Conservation (phyloP, 73 alveolate genomes). For the Symbiodinium natans region DNA sequence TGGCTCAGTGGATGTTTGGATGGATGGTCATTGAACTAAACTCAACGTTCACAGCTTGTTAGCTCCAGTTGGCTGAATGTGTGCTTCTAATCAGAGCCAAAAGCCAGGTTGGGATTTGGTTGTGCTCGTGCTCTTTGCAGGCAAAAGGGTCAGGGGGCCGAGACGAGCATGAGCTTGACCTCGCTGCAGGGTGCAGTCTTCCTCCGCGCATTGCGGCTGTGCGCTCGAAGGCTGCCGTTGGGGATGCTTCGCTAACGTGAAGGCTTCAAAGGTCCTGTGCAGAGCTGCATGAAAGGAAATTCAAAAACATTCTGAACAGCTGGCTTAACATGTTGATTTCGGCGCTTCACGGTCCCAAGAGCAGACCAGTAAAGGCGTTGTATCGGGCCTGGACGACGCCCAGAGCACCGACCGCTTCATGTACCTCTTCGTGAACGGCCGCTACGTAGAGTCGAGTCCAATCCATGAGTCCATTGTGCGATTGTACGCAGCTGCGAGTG, state of each 20-base stretch:
- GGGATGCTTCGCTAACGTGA: too few relatives aligned
- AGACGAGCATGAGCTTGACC: too few relatives aligned
- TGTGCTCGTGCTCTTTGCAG: not conserved
- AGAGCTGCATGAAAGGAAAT: too few relatives aligned
- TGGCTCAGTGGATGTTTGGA: not conserved
- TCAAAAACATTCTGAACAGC: too few relatives aligned
- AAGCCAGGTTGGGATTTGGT: not conserved
- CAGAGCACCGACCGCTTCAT: not conserved
- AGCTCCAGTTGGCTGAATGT: too few relatives aligned
- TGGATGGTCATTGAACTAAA: not conserved
- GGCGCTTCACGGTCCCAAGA: too few relatives aligned
- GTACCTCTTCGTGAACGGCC: not conserved
- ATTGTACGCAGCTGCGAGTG: not conserved
- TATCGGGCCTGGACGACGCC: not conserved
- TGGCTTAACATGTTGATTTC: too few relatives aligned
- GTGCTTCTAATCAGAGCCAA: too few relatives aligned
- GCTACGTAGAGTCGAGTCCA: not conserved
- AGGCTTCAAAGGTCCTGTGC: too few relatives aligned
- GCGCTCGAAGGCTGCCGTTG: not conserved
- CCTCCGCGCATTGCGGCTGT: not conserved
- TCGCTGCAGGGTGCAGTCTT: not conserved
- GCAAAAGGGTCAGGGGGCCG: too few relatives aligned
- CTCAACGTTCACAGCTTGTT: too few relatives aligned
- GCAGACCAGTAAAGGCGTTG: not conserved
- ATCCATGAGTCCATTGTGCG: not conserved